Base-by-base conservation (phyloP, 73 alveolate genomes). In the Paramecium octaurelia region DNA sequence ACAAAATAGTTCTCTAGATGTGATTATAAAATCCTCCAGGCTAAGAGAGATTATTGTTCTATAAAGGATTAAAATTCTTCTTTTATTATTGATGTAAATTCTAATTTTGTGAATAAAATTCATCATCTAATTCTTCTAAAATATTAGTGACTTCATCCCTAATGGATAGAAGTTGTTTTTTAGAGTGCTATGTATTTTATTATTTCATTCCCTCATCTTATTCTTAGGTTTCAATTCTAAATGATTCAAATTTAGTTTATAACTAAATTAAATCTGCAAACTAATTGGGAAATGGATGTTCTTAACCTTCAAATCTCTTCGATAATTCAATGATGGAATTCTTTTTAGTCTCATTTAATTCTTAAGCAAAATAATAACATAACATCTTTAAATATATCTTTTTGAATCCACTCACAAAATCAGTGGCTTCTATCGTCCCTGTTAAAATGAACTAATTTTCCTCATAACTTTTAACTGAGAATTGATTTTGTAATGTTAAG, bases 381-480 rank as follows among this genome's bases (percentile, higher is more conserved):
- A 80, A 48, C 46, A 42, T 44, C 23, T 80, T 80, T 46, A 80
- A 11, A 27, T 43, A 80, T 9, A 48, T 46, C 8, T 16, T 27
- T n/a, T 80, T 80, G 0, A 80, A 80, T 80, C 76, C 91, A 38
- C 57, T 44, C 0, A 44, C 76, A 80, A 80, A 80, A 16, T 80
- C 91, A 44, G 27, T 12, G 20, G 91, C 46, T 23, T 80, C 91
- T 40, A 80, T 80, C 21, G 20, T 80, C 4, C 91, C 91, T 11
- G 91, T 80, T 46, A 80, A 80, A 8, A 24, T 48, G 4, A 80
- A 44, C 18, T 80, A 24, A 80, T 80, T 80, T 23, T 80, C 91
- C 48, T 80, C 91, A 80, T 80, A 80, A 44, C 76, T 20, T 0
- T 23, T 1, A 6, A 80, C 91, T 20, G 0, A 16, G 23, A 80